These are phyloP conservation scores for Dendrocalamus sinicus DNA, from an alignment of 176 grass and related monocot genomes.

Conservation along the genomic window DNA sequence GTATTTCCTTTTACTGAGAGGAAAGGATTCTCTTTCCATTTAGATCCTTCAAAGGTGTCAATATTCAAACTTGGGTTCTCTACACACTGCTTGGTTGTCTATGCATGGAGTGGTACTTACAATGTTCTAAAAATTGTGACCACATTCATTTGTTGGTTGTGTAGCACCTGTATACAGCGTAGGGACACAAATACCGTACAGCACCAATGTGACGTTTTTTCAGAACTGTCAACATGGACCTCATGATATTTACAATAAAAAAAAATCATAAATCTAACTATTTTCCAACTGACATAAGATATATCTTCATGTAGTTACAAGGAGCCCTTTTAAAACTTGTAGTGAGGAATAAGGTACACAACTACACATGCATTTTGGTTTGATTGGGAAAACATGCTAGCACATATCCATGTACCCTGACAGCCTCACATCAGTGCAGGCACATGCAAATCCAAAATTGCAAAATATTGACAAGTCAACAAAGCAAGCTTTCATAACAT, in stretches of 20 bases:
- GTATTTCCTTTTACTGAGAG: neutral
- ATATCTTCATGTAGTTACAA: constrained; percentile 10
- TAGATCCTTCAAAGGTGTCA: constrained; percentile 8
- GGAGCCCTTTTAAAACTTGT: neutral
- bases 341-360: neutral
- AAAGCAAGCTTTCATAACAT: neutral
- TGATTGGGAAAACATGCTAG: constrained; percentile 1
- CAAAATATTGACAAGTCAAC: constrained; percentile 21
- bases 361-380: neutral
- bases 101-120: constrained; percentile 5
- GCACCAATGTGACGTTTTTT: constrained; percentile 2
- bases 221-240: neutral
- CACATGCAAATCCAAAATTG: constrained; percentile 9
- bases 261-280: neutral
- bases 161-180: neutral
- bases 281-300: constrained; percentile 15
- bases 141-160: constrained; percentile 16
- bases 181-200: neutral
- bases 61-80: neutral
- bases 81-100: neutral
- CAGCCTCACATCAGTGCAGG: neutral
- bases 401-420: neutral
- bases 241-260: neutral
- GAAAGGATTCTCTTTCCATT: constrained; percentile 13
- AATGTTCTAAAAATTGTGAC: constrained; percentile 12